Evolutionary conservation across 2,329 filamentous ascomycete genomes (phyloP).

Genomic region (Beauveria sp.): DNA sequence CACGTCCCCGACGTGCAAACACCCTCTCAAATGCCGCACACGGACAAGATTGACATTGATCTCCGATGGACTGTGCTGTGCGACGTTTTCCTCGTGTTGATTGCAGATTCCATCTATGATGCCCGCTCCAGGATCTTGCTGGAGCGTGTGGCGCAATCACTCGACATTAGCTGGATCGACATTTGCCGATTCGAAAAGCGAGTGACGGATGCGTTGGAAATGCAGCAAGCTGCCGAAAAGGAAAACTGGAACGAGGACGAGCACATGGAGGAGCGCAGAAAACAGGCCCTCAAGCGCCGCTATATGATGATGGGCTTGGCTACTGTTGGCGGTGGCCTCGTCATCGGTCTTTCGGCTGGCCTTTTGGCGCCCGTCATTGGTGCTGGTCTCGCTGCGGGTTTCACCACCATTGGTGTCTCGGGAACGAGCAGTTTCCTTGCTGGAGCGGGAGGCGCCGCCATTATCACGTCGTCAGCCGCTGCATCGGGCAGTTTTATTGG

Average conservation of each 20-base stretch:
- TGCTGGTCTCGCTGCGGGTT: slow-evolving; percentile 84
- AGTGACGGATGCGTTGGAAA: slow-evolving; percentile 91
- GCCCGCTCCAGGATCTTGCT: slow-evolving; percentile 76
- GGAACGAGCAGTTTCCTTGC: slow-evolving; percentile 86
- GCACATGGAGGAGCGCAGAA: slow-evolving; percentile 80
- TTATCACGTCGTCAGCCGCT: slow-evolving; percentile 86
- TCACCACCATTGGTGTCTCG: slow-evolving; percentile 88
- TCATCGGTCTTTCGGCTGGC: slow-evolving; percentile 91
- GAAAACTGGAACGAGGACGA: slow-evolving; percentile 98
- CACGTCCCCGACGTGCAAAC: slow-evolving; percentile 73
- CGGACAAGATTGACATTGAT: slow-evolving; percentile 86
- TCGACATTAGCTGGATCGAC: slow-evolving; percentile 83
- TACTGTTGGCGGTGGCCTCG: slow-evolving; percentile 87
- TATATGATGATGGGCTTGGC: slow-evolving; percentile 95
- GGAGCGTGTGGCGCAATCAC: slow-evolving; percentile 70
- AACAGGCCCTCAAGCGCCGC: slow-evolving; percentile 70
- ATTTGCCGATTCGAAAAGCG: slow-evolving; percentile 96
- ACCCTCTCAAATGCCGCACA: slow-evolving; percentile 73
- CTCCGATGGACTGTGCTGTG: slow-evolving; percentile 95
- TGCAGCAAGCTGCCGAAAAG: slow-evolving; percentile 90
- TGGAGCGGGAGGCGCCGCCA: slow-evolving; percentile 82
- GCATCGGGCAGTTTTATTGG: slow-evolving; percentile 83
- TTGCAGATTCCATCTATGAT: slow-evolving; percentile 93
- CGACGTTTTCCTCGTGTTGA: slow-evolving; percentile 89
- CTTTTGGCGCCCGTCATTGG: slow-evolving; percentile 90